Conservation (phyloP, 2,329 filamentous ascomycete species). For the Pseudogymnoascus sp. region DNA sequence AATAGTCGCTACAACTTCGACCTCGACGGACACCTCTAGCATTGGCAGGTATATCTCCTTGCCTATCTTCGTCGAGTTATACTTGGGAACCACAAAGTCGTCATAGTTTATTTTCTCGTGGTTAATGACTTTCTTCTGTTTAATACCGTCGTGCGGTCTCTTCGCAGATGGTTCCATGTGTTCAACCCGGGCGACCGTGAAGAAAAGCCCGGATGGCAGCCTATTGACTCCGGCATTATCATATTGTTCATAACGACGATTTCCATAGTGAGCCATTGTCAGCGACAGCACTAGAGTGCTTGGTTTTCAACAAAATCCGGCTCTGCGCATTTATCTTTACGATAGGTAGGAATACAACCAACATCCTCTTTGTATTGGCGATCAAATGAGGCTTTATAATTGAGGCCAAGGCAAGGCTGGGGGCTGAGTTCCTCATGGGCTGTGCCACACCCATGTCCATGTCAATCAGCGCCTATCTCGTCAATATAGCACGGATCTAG, state of each 20-base stretch:
- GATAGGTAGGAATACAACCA: not conserved
- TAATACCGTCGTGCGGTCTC: not conserved
- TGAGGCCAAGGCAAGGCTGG: not conserved
- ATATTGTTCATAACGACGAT: not conserved
- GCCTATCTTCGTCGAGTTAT: conserved; percentile 2
- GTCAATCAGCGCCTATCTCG: not conserved
- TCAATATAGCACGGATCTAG: not conserved
- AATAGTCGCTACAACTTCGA: conserved; percentile 4
- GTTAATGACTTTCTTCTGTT: not conserved
- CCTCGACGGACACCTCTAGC: not conserved
- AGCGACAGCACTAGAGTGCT: not conserved
- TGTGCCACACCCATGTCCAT: not conserved
- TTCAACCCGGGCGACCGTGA: not conserved
- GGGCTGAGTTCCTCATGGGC: not conserved
- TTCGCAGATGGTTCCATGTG: not conserved
- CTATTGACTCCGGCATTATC: not conserved
- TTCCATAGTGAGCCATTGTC: not conserved
- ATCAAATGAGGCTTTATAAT: not conserved
- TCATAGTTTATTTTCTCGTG: not conserved
- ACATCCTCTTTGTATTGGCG: not conserved
- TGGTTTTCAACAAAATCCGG: not conserved
- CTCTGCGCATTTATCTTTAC: not conserved
- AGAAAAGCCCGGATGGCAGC: not conserved
- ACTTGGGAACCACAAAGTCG: not conserved
- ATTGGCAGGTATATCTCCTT: conserved; percentile 9